phyloP scores from a whole-genome alignment of 2,329 filamentous ascomycete species.

The Sporothrix euskadiensis region DNA sequence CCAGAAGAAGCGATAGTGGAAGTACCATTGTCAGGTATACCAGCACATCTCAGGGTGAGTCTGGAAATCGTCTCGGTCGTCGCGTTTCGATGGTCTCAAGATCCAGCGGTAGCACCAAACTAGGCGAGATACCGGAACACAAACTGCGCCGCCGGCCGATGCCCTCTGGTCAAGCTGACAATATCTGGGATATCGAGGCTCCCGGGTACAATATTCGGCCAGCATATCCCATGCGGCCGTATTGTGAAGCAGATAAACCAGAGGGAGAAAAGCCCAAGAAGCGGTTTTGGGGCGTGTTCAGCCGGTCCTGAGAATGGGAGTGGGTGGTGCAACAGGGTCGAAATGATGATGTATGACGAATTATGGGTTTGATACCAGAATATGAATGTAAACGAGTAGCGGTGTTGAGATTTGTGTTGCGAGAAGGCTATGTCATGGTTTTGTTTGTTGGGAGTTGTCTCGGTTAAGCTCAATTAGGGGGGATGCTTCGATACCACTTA shows the following conservation, averaged over 20 bases:
- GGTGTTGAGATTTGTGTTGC: background rate
- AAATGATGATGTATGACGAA: background rate
- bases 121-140: conserved; percentile 41
- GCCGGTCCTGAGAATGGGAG: conserved; percentile 11
- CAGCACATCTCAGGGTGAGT: background rate
- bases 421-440: background rate
- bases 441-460: background rate
- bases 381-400: background rate
- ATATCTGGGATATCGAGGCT: conserved; percentile 23
- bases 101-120: conserved; percentile 41
- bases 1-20: background rate
- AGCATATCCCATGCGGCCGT: conserved; percentile 40
- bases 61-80: background rate
- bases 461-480: background rate
- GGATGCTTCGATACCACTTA: background rate
- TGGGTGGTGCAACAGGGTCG: background rate
- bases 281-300: conserved; percentile 38
- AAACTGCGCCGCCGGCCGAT: conserved; percentile 34
- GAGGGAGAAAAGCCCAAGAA: conserved; percentile 31
- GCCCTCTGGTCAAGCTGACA: background rate
- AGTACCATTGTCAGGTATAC: background rate
- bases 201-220: conserved; percentile 38
- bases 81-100: conserved; percentile 39
- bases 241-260: conserved; percentile 34
- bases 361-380: background rate